These are phyloP conservation scores for Yamagishiella unicocca DNA, from an alignment of 139 green algal genomes.

Conservation along the genomic window DNA sequence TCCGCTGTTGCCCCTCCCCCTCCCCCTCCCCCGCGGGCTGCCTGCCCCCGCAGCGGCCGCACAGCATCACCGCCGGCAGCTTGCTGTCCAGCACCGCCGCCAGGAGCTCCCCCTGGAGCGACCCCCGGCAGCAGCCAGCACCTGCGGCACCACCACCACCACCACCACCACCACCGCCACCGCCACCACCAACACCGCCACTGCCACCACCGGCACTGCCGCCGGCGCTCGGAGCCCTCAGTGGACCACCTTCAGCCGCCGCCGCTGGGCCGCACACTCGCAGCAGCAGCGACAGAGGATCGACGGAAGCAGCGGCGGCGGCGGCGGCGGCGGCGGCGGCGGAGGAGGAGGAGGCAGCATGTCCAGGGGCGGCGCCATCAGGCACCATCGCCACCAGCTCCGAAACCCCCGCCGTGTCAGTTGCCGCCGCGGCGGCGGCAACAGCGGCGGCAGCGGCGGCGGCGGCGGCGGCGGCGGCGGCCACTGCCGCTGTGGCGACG, in stretches of 20 bases:
- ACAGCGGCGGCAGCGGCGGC: neutral
- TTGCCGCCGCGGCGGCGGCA: too few relatives aligned
- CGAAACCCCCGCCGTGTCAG: too few relatives aligned
- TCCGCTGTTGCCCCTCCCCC: neutral
- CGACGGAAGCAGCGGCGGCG: neutral
- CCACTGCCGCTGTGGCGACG: neutral
- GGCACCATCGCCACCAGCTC: too few relatives aligned
- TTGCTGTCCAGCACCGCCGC: constrained; percentile 16
- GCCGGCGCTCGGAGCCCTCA: too few relatives aligned
- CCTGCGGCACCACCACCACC: neutral
- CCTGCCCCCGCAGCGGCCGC: neutral
- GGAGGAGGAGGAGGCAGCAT: neutral
- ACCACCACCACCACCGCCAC: neutral
- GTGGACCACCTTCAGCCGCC: neutral
- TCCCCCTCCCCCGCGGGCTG: neutral
- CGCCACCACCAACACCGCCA: too few relatives aligned
- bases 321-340: neutral
- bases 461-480: neutral
- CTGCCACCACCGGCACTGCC: too few relatives aligned
- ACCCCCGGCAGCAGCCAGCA: neutral
- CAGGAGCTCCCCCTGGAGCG: neutral
- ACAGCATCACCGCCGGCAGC: constrained; percentile 16
- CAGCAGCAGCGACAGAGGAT: neutral
- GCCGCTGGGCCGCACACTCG: neutral
- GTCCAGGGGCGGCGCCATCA: too few relatives aligned